Conservation (phyloP, 2,329 filamentous ascomycete species). For the Phialocephala subalpina region DNA sequence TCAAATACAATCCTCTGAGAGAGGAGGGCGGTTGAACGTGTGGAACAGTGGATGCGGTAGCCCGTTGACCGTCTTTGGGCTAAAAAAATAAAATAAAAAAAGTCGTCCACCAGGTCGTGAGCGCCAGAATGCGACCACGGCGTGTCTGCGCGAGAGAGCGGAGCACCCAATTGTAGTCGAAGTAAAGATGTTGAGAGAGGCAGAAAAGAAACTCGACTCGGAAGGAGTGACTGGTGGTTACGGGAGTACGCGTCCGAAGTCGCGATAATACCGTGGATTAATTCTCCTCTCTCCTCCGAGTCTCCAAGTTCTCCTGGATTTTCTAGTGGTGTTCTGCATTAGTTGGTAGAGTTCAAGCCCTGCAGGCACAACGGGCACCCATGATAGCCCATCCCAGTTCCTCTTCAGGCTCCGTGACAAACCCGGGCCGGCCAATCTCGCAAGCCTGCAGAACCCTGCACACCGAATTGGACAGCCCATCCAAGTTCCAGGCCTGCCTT, state of each 20-base stretch:
- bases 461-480: not conserved
- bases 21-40: not conserved
- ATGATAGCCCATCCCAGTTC: not conserved
- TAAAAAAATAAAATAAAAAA: not conserved
- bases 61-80: slow-evolving; percentile 7
- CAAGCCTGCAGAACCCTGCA: not conserved
- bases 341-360: not conserved
- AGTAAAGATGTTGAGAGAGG: not conserved
- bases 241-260: not conserved
- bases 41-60: slow-evolving; percentile 12
- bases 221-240: not conserved
- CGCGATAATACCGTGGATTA: not conserved
- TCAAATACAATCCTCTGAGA: slow-evolving; percentile 8
- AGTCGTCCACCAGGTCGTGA: not conserved
- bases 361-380: slow-evolving; percentile 1
- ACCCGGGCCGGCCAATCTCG: slow-evolving; percentile 3
- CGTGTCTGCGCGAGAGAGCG: not conserved
- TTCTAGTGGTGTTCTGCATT: slow-evolving; percentile 4
- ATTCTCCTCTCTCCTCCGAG: not conserved
- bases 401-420: not conserved
- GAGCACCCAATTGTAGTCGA: not conserved
- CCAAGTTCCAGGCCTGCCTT: not conserved
- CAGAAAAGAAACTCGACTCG: not conserved
- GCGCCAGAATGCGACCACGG: slow-evolving; percentile 6
- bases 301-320: not conserved